A percentile compares a stretch with the other conserved stretches of the same genome.
Conservation (phyloP, 169 alveolate species). For the Plasmodium gonderi region DNA sequence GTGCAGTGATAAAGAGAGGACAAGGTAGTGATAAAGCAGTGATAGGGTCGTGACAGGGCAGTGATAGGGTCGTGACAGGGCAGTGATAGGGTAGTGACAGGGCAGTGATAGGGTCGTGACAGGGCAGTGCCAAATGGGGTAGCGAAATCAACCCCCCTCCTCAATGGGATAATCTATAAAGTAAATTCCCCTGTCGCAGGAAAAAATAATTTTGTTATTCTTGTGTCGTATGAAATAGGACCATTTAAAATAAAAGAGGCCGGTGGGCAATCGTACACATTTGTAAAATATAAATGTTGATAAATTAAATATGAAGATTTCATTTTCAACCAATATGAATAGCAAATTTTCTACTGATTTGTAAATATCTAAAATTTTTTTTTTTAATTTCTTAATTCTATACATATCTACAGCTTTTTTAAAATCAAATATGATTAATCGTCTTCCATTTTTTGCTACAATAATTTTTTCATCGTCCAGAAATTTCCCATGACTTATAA, state of each 20-base stretch:
- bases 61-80: no score
- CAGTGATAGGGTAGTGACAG: no score
- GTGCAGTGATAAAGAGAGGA: no score
- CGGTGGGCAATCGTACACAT: conserved; percentile 43
- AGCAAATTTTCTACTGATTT: conserved; percentile 72
- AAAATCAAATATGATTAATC: conserved; percentile 74
- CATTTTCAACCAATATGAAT: conserved; percentile 73
- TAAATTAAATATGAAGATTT: conserved; percentile 57
- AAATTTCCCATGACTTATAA: conserved; percentile 77
- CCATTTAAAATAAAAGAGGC: conserved; percentile 74
- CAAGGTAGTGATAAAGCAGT: no score
- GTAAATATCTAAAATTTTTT: conserved; percentile 61
- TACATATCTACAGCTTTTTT: conserved; percentile 76
- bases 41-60: no score
- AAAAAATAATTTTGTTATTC: conserved; percentile 65
- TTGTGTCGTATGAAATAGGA: conserved; percentile 68
- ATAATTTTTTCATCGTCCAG: conserved; percentile 75
- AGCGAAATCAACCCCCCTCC: conserved; percentile 8
- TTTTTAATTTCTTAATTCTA: conserved; percentile 74
- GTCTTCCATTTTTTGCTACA: conserved; percentile 73
- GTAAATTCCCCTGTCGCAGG: conserved; percentile 65
- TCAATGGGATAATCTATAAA: conserved; percentile 64
- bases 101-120: no score
- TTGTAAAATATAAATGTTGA: conserved; percentile 69
- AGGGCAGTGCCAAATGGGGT: background rate